Percentiles rank a stretch among this genome's conserved stretches.
Evolutionary conservation across 2,329 filamentous ascomycete species (phyloP).

Genomic region (Cladosporium sp.): DNA sequence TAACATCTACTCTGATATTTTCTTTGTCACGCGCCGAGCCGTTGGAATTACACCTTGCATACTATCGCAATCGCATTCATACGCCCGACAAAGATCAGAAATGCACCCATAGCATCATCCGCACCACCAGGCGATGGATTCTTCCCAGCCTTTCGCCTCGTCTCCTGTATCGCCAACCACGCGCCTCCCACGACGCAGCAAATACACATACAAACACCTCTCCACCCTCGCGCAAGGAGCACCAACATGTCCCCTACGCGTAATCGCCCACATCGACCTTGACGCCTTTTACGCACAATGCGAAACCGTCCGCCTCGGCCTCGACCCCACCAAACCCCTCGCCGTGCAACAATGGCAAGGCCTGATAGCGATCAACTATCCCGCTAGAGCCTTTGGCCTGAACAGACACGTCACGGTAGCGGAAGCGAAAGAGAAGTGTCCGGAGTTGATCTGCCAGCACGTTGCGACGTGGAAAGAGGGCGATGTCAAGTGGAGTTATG

Average conservation of each 20-base stretch:
- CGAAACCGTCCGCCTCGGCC: constrained; percentile 82
- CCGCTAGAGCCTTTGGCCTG: constrained; percentile 78
- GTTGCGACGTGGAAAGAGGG: constrained; percentile 95
- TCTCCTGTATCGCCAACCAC: constrained; percentile 30
- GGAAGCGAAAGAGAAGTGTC: constrained; percentile 86
- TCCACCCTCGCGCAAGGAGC: constrained; percentile 71
- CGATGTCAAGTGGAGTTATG: constrained; percentile 88
- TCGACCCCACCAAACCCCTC: constrained; percentile 74
- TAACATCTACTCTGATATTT: neutral
- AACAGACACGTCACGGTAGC: constrained; percentile 73
- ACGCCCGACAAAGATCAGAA: neutral
- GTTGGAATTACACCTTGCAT: neutral
- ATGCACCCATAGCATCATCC: constrained; percentile 5
- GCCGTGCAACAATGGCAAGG: constrained; percentile 96
- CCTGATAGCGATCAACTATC: constrained; percentile 94
- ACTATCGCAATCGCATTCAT: neutral
- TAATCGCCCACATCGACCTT: constrained; percentile 88
- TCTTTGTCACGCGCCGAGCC: neutral
- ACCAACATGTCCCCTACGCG: constrained; percentile 74
- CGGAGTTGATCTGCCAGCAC: constrained; percentile 81
- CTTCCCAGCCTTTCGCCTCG: constrained; percentile 30
- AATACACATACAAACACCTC: constrained; percentile 83
- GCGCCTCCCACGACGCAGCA: constrained; percentile 53
- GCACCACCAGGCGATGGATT: constrained; percentile 13
- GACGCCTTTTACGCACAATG: constrained; percentile 97